A percentile compares a stretch with the other conserved stretches of the same genome.
Evolutionary conservation across 805 yeast genomes (phyloP).

Genomic region (Teunomyces funiuensis): DNA sequence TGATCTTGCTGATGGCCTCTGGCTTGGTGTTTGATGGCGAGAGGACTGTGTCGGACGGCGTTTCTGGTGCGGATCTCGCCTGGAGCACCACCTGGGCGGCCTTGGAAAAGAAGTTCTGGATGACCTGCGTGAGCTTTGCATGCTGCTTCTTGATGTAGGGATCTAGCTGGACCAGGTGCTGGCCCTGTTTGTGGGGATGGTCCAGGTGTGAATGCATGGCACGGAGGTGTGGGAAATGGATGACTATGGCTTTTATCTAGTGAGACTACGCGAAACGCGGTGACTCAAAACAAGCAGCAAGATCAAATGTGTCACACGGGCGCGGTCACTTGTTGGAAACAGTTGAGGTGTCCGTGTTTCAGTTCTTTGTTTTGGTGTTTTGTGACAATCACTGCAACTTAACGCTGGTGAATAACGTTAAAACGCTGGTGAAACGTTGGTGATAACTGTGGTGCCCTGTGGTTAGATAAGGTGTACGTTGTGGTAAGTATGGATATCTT

Average conservation of each 20-base stretch:
- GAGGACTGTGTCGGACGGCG: conserved; percentile 11
- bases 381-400: too few species aligned
- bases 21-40: conserved; percentile 11
- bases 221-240: conserved; percentile 5
- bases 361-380: neutral
- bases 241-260: conserved; percentile 5
- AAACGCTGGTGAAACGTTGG: too few species aligned
- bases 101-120: conserved; percentile 64
- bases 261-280: conserved; percentile 6
- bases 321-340: neutral
- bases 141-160: conserved; percentile 20
- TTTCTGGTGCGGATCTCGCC: conserved; percentile 37
- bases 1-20: conserved; percentile 30
- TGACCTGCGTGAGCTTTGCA: conserved; percentile 42
- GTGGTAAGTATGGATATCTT: neutral
- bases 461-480: neutral
- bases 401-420: too few species aligned
- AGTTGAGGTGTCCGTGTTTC: neutral
- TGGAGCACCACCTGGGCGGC: conserved; percentile 58
- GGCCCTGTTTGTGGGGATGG: neutral
- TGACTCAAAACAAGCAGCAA: neutral
- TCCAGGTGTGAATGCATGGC: conserved; percentile 5
- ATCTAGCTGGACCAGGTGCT: conserved; percentile 10
- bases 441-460: too few species aligned
- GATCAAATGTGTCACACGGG: too few species aligned